phyloP scores from a whole-genome alignment of 2,329 filamentous ascomycete species.

The Lasiodiplodia sp. region DNA sequence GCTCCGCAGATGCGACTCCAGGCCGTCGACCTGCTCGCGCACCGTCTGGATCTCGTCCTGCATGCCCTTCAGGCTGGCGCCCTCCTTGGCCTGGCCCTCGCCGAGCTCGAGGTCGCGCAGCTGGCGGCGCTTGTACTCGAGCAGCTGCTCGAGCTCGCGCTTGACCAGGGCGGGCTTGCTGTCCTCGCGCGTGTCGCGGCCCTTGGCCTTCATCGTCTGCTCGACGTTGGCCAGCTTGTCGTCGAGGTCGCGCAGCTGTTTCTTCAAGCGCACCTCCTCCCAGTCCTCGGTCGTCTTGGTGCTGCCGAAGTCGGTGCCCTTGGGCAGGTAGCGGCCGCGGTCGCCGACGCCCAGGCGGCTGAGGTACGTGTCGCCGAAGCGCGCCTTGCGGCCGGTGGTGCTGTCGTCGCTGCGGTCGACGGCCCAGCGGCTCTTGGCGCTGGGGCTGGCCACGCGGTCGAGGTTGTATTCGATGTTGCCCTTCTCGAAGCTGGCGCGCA shows the following conservation, averaged over 20 bases:
- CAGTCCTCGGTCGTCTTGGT: constrained; percentile 90
- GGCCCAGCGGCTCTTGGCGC: constrained; percentile 73
- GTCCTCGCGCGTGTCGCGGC: constrained; percentile 68
- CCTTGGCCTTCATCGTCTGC: constrained; percentile 64
- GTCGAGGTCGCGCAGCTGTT: constrained; percentile 88
- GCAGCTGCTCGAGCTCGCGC: constrained; percentile 88
- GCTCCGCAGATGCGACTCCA: constrained; percentile 81
- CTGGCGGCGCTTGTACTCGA: constrained; percentile 91
- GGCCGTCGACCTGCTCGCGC: constrained; percentile 90
- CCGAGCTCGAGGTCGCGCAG: constrained; percentile 78
- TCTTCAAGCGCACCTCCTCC: constrained; percentile 95
- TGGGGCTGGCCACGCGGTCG: constrained; percentile 71
- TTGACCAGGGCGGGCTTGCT: constrained; percentile 91
- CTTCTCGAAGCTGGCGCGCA: constrained; percentile 90
- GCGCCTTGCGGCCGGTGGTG: constrained; percentile 86
- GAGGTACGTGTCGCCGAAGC: constrained; percentile 97
- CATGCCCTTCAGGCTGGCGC: constrained; percentile 77
- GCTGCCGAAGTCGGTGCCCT: constrained; percentile 88
- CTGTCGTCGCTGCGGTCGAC: constrained; percentile 80
- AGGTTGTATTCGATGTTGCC: constrained; percentile 97
- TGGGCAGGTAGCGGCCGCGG: constrained; percentile 75
- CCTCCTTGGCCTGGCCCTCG: constrained; percentile 71
- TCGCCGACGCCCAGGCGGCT: constrained; percentile 81
- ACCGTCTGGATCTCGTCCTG: constrained; percentile 87
- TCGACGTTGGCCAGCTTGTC: constrained; percentile 86